phyloP scores from a whole-genome alignment of 495 filamentous ascomycete genomes.

The Entonaema liquescens region DNA sequence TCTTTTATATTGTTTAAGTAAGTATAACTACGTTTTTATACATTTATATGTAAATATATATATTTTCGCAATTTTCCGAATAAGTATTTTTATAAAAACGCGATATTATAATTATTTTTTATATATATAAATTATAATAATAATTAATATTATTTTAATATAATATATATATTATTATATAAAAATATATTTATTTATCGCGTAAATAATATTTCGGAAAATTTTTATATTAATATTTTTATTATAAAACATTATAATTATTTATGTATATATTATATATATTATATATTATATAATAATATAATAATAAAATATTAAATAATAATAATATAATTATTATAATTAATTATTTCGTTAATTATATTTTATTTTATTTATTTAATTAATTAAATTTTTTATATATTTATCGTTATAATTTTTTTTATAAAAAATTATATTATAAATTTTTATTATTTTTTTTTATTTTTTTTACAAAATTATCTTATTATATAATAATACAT shows the following conservation, averaged over 20 bases:
- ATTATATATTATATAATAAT: neutral
- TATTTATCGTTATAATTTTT: neutral
- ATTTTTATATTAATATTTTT: slow-evolving; percentile 24
- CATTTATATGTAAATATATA: neutral
- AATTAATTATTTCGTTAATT: slow-evolving; percentile 15
- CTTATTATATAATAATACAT: neutral
- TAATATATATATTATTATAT: neutral
- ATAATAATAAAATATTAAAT: neutral
- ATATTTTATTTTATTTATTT: slow-evolving; percentile 8
- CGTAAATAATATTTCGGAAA: slow-evolving; percentile 29
- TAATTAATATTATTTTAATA: slow-evolving; percentile 32
- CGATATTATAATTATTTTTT: too few species aligned
- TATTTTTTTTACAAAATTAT: neutral
- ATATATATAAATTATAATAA: too few species aligned
- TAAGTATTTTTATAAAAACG: slow-evolving; percentile 26
- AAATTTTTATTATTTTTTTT: slow-evolving; percentile 6
- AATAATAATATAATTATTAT: neutral
- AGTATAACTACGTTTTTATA: neutral
- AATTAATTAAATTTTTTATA: neutral
- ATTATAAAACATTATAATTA: too few species aligned
- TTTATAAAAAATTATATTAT: neutral
- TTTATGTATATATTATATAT: too few species aligned
- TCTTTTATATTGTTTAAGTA: neutral
- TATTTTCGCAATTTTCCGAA: slow-evolving; percentile 40
- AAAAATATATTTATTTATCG: slow-evolving; percentile 14